Conservation (phyloP, 1,284 basidiomycete genomes). For the Boletus mariae region DNA sequence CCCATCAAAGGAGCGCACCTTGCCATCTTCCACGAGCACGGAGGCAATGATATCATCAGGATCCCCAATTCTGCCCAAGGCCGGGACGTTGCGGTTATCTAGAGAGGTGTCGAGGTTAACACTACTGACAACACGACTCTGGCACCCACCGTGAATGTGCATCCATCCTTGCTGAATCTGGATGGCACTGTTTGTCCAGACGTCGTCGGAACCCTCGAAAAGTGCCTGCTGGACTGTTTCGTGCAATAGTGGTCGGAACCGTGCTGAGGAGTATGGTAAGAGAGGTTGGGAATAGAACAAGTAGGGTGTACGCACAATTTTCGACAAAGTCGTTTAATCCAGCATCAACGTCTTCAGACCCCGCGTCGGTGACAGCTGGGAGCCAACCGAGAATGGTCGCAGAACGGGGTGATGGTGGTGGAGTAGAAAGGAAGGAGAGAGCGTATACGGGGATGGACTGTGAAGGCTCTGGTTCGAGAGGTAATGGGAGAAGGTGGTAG, state of each 20-base stretch:
- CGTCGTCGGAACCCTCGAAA: constrained; percentile 55
- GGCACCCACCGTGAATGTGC: constrained; percentile 68
- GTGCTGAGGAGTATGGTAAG: constrained; percentile 37
- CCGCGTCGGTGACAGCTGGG: constrained; percentile 44
- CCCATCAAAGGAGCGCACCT: constrained; percentile 38
- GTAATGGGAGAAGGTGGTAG: constrained; percentile 59
- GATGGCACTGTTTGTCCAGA: constrained; percentile 60
- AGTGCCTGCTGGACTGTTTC: constrained; percentile 53
- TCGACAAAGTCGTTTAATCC: constrained; percentile 66
- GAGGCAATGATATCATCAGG: constrained; percentile 77
- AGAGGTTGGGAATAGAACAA: neutral
- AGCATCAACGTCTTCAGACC: constrained; percentile 36
- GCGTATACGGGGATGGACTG: constrained; percentile 50
- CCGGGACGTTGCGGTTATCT: constrained; percentile 72
- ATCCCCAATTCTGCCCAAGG: constrained; percentile 68
- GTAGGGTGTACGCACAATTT: constrained; percentile 48
- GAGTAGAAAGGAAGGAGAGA: constrained; percentile 52
- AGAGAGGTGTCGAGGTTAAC: neutral
- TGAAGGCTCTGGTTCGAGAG: constrained; percentile 47
- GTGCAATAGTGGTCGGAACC: constrained; percentile 59
- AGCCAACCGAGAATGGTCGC: constrained; percentile 67
- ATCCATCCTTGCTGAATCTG: constrained; percentile 74
- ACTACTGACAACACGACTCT: neutral
- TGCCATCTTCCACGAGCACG: constrained; percentile 65
- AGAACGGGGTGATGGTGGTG: constrained; percentile 46